Base-by-base conservation (phyloP, 2,329 filamentous ascomycete species). In the Aspergillus sp. region DNA sequence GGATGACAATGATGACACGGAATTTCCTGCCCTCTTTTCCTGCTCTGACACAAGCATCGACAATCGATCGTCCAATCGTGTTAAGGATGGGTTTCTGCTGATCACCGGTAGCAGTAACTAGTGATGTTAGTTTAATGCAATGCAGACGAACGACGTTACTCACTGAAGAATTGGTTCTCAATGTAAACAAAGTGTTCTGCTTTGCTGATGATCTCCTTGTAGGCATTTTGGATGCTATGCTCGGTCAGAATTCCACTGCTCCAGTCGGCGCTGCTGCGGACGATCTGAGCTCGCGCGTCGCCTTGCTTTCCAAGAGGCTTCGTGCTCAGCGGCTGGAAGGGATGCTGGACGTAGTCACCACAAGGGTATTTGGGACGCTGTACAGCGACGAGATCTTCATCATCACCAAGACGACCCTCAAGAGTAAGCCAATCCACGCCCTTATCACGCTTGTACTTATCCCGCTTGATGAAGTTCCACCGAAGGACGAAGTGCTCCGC, bases 161-260 rank as follows among this genome's bases (percentile, higher is more conserved):
- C 74, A 74, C 82, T 96, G 79, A 97, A 99, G 76, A 97, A 97
- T 65, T 99, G 94, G 65, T 97, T 97, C 71, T 99, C 94, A 55
- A 99, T 96, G 75, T 97, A 99, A 20, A 99, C 88, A 61, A 85
- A 96, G 68, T 97, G 93, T 72, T 96, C 77, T 0, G 93, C 93
- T 47, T 89, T 90, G 47, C 86, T 79, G 62, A 97, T 97, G 26
- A 95, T 76, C 57, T 96, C 90, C 17, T 78, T 82, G 71, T 95
- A 95, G 1, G 91, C 91, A 66, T 93, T 92, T 55, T 86, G 84
- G 56, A 96, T 93, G 0, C 90, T 95, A 68, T 94, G 90, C 64
- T 88, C 85, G 0, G 79, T 85, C 40, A 95, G 72, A 54, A 96
- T 94, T 3, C 93, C 93, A 65, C 89, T 95, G 14, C 89, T 95